A percentile compares a stretch with the other conserved stretches of the same genome.
phyloP scores from a whole-genome alignment of 2,329 filamentous ascomycete species.

The Talaromyces sp. region DNA sequence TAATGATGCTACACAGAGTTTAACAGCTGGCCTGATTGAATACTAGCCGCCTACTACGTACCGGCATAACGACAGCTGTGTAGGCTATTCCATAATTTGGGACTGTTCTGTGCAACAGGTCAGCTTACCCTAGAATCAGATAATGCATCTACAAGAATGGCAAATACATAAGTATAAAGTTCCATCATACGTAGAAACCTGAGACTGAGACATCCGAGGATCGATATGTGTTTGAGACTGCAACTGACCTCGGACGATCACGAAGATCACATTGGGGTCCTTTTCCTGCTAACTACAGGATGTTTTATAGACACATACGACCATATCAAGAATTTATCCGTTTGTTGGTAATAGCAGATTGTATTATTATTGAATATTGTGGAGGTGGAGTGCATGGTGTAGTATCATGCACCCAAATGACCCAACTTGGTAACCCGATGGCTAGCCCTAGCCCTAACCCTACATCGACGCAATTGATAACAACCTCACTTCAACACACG shows the following conservation, averaged over 20 bases:
- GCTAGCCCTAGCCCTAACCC: neutral
- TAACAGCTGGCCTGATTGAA: neutral
- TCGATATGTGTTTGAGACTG: neutral
- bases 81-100: neutral
- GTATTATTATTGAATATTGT: neutral
- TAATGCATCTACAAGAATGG: neutral
- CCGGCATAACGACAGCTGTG: neutral
- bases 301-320: neutral
- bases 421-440: neutral
- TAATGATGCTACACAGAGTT: neutral
- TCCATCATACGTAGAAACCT: neutral
- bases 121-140: neutral
- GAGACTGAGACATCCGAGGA: neutral
- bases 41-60: neutral
- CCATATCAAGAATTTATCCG: neutral
- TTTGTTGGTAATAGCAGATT: neutral
- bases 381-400: constrained; percentile 2
- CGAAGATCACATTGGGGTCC: constrained; percentile 2
- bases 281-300: neutral
- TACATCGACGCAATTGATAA: neutral
- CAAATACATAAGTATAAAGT: neutral
- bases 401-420: neutral
- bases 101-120: neutral
- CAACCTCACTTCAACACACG: neutral
- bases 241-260: neutral